Percentiles rank a stretch among this genome's conserved stretches.
These are phyloP conservation scores for Gossypium gossypioides DNA, from an alignment of 441 rosid species.

Conservation along the genomic window DNA sequence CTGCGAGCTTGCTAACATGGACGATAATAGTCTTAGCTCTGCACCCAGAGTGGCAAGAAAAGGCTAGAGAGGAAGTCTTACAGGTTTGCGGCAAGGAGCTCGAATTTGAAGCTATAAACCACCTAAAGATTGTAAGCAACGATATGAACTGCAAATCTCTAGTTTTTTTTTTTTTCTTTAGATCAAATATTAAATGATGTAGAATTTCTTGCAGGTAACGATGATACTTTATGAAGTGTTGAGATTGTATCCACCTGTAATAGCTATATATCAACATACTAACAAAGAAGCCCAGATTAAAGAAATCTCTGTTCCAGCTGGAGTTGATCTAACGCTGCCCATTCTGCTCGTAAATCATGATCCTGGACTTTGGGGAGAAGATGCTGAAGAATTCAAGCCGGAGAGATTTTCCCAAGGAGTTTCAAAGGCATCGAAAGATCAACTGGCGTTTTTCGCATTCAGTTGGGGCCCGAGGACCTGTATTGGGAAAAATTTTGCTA, in stretches of 20 bases:
- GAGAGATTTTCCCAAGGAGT: conserved; percentile 40
- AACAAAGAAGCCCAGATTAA: conserved; percentile 26
- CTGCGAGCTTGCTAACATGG: conserved; percentile 39
- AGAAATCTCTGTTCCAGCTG: conserved; percentile 30
- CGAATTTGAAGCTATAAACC: conserved; percentile 27
- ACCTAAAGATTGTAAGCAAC: conserved; percentile 29
- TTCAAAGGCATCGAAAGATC: conserved; percentile 31
- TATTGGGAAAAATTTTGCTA: conserved; percentile 39
- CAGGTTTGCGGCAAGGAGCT: conserved; percentile 25
- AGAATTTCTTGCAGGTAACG: conserved; percentile 26
- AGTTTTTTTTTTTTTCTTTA: background rate
- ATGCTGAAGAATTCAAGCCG: conserved; percentile 40
- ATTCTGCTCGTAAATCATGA: conserved; percentile 38
- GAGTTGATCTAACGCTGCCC: conserved; percentile 31
- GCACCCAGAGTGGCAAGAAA: conserved; percentile 52
- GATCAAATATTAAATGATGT: background rate
- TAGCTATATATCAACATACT: conserved; percentile 24
- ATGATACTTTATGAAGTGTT: conserved; percentile 39
- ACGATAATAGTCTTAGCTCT: conserved; percentile 32
- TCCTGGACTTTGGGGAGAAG: conserved; percentile 36
- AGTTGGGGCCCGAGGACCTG: conserved; percentile 45
- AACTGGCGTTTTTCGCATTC: conserved; percentile 31
- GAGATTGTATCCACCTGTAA: conserved; percentile 41
- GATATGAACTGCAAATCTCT: background rate
- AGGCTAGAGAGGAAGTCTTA: conserved; percentile 38